Evolutionary conservation across 1,284 basidiomycete species (phyloP).

Genomic region (Ganoderma leucocontextum): DNA sequence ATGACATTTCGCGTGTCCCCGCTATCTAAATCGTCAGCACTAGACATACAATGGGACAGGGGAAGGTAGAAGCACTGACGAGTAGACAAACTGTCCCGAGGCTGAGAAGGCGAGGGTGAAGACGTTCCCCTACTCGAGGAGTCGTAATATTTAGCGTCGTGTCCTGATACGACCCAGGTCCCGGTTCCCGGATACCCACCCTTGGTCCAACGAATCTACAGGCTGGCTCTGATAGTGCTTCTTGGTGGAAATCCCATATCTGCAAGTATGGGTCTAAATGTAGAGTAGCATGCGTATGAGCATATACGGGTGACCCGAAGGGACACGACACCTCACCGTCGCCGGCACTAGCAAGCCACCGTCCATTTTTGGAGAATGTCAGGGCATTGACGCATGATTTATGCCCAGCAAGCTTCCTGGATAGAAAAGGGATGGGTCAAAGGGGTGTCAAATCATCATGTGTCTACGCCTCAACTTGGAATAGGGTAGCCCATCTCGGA

Average conservation of each 20-base stretch:
- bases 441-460: neutral
- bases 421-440: neutral
- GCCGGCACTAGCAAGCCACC: slow-evolving; percentile 79
- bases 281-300: neutral
- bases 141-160: neutral
- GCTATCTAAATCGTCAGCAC: slow-evolving; percentile 44
- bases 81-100: slow-evolving; percentile 65
- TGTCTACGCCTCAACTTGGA: slow-evolving; percentile 23
- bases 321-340: slow-evolving; percentile 58
- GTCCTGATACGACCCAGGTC: neutral
- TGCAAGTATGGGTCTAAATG: slow-evolving; percentile 62
- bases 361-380: slow-evolving; percentile 67
- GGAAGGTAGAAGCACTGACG: slow-evolving; percentile 52
- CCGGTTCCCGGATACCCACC: slow-evolving; percentile 44
- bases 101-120: slow-evolving; percentile 75
- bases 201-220: slow-evolving; percentile 57
- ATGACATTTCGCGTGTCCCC: slow-evolving; percentile 69
- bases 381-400: slow-evolving; percentile 78
- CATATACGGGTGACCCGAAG: neutral
- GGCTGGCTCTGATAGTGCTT: slow-evolving; percentile 58
- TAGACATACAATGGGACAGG: slow-evolving; percentile 7
- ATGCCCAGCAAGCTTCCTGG: slow-evolving; percentile 67
- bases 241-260: slow-evolving; percentile 78
- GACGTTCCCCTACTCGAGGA: slow-evolving; percentile 65
- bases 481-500: slow-evolving; percentile 24